These are phyloP conservation scores for Naganishia sp. DNA, from an alignment of 1,284 basidiomycete species.

Conservation along the genomic window DNA sequence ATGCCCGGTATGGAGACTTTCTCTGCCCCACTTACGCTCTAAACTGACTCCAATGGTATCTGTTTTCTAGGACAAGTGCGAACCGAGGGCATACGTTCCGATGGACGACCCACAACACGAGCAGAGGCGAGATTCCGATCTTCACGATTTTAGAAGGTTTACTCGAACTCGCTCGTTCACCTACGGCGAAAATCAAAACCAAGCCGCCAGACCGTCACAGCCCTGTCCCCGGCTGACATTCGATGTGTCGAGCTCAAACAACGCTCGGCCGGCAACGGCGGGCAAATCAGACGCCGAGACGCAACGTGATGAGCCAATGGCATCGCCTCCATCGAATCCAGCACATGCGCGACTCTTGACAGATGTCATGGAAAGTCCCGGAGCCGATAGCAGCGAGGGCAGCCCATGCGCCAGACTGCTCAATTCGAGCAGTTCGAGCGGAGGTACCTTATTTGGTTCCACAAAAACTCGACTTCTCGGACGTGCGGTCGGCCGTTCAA, in stretches of 20 bases:
- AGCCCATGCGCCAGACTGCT: conserved; percentile 33
- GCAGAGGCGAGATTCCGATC: conserved; percentile 74
- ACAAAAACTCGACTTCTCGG: conserved; percentile 43
- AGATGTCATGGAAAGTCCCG: conserved; percentile 26
- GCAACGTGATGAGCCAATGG: conserved; percentile 39
- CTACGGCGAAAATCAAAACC: conserved; percentile 64
- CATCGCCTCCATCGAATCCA: background rate
- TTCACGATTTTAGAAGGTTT: conserved; percentile 89
- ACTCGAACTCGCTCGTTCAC: conserved; percentile 84
- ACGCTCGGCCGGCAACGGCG: conserved; percentile 39
- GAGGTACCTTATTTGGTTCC: conserved; percentile 49
- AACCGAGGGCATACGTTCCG: conserved; percentile 77
- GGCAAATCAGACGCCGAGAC: conserved; percentile 44
- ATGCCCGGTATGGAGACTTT: conserved; percentile 55
- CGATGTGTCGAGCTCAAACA: conserved; percentile 46
- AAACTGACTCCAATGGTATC: conserved; percentile 13
- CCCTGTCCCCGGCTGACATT: conserved; percentile 48
- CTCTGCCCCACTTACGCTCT: background rate
- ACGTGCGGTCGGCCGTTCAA: conserved; percentile 20
- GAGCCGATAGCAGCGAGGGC: conserved; percentile 25
- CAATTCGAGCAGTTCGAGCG: conserved; percentile 24
- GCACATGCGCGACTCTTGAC: conserved; percentile 9
- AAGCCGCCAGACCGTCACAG: conserved; percentile 34
- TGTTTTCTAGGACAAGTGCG: conserved; percentile 60
- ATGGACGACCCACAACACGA: conserved; percentile 93